Percentiles rank a stretch among this genome's conserved stretches.
Conservation (phyloP, 2,329 filamentous ascomycete genomes). For the Camillea tinctor region DNA sequence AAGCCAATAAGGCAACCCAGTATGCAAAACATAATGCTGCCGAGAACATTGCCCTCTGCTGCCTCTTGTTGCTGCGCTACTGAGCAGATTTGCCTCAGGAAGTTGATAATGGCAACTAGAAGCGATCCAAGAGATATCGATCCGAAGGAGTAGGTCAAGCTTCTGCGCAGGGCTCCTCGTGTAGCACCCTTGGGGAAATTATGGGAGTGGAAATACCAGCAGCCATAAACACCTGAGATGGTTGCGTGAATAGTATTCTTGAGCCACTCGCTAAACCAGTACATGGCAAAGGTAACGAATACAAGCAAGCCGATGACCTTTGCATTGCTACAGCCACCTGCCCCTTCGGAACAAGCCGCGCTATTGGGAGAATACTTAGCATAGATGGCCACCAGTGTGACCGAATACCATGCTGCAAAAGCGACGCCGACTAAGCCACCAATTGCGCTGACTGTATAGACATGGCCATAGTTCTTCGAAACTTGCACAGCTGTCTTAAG, state of each 20-base stretch:
- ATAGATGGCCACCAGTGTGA: constrained; percentile 85
- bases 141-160: constrained; percentile 88
- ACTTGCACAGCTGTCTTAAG: constrained; percentile 83
- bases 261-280: constrained; percentile 73
- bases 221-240: constrained; percentile 84
- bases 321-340: constrained; percentile 65
- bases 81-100: constrained; percentile 77
- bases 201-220: constrained; percentile 81
- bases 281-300: constrained; percentile 87
- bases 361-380: constrained; percentile 73
- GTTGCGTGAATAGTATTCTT: constrained; percentile 92
- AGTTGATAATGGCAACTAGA: constrained; percentile 82
- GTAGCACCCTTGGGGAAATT: constrained; percentile 77
- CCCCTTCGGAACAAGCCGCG: constrained; percentile 49
- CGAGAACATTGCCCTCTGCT: constrained; percentile 65
- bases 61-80: constrained; percentile 68
- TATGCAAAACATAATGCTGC: constrained; percentile 66
- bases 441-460: constrained; percentile 81
- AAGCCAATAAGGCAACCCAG: constrained; percentile 74
- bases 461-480: constrained; percentile 78
- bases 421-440: constrained; percentile 75
- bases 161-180: constrained; percentile 75
- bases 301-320: constrained; percentile 83
- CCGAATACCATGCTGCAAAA: constrained; percentile 80
- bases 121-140: constrained; percentile 86